A percentile compares a stretch with the other conserved stretches of the same genome.
These are phyloP conservation scores for Sclerotinia nivalis DNA, from an alignment of 2,329 filamentous ascomycete species.

Conservation along the genomic window DNA sequence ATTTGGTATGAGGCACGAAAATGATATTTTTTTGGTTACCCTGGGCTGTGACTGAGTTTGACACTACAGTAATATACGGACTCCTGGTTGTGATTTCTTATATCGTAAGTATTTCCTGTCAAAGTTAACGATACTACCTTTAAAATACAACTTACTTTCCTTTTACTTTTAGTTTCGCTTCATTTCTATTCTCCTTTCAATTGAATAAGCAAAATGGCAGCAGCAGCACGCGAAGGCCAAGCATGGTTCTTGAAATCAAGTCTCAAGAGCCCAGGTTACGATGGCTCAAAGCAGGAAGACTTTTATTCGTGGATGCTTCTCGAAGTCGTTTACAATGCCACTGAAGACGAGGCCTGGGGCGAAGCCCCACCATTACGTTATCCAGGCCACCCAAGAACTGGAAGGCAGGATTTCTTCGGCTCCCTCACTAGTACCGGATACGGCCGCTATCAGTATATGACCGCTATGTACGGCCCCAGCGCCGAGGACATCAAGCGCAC, in stretches of 20 bases:
- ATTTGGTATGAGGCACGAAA: not conserved
- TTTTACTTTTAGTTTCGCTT: not conserved
- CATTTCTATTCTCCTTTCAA: not conserved
- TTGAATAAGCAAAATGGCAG: not conserved
- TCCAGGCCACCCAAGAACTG: not conserved
- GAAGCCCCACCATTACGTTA: not conserved
- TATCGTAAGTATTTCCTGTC: slow-evolving; percentile 3
- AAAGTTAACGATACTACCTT: not conserved
- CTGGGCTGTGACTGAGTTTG: not conserved
- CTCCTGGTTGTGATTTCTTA: not conserved
- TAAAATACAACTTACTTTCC: not conserved
- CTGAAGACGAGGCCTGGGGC: not conserved
- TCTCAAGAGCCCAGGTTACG: slow-evolving; percentile 7
- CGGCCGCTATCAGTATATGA: slow-evolving; percentile 10
- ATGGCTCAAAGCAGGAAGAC: slow-evolving; percentile 7
- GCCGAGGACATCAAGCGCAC: slow-evolving; percentile 13
- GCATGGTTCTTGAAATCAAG: slow-evolving; percentile 15
- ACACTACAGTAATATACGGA: not conserved
- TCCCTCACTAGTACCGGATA: not conserved
- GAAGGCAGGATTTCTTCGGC: not conserved
- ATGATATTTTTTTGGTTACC: not conserved
- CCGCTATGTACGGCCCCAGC: slow-evolving; percentile 13
- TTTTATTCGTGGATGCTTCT: slow-evolving; percentile 13
- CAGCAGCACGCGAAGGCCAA: slow-evolving; percentile 7
- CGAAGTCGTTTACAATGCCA: slow-evolving; percentile 7